These are phyloP conservation scores for Clarkia xantiana DNA, from an alignment of 345 rosid genomes.

Conservation along the genomic window DNA sequence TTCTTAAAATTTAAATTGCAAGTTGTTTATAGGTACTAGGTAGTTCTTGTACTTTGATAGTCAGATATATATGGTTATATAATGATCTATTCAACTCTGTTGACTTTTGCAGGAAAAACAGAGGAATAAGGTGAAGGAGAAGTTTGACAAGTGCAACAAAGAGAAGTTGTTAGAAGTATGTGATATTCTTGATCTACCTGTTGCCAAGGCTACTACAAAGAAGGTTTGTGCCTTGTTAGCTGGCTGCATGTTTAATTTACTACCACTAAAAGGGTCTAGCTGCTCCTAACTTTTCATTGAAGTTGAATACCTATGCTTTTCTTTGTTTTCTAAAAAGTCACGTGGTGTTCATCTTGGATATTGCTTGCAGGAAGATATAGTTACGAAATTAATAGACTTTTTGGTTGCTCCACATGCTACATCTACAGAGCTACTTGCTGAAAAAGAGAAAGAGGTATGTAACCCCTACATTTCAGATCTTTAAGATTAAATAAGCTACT, in stretches of 20 bases:
- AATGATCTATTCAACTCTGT: not conserved
- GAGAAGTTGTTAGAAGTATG: constrained; percentile 76
- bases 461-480: not conserved
- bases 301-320: too few species aligned
- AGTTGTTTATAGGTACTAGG: too few species aligned
- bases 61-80: too few species aligned
- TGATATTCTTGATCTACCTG: constrained; percentile 64
- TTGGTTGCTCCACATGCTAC: constrained; percentile 74
- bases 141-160: constrained; percentile 70
- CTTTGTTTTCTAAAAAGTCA: not conserved
- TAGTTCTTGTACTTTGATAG: too few species aligned
- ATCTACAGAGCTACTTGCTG: constrained; percentile 41
- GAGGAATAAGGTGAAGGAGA: constrained; percentile 58
- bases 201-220: constrained; percentile 45
- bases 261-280: too few species aligned
- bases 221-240: constrained; percentile 33
- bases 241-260: not conserved
- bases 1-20: too few species aligned
- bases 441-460: constrained; percentile 29
- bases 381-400: constrained; percentile 54
- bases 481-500: too few species aligned
- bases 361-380: constrained; percentile 64
- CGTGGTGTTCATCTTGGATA: not conserved
- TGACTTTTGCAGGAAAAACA: constrained; percentile 58
- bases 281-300: too few species aligned